Evolutionary conservation across 148 eudicot species (phyloP).

Genomic region (Chenopodium suecicum): DNA sequence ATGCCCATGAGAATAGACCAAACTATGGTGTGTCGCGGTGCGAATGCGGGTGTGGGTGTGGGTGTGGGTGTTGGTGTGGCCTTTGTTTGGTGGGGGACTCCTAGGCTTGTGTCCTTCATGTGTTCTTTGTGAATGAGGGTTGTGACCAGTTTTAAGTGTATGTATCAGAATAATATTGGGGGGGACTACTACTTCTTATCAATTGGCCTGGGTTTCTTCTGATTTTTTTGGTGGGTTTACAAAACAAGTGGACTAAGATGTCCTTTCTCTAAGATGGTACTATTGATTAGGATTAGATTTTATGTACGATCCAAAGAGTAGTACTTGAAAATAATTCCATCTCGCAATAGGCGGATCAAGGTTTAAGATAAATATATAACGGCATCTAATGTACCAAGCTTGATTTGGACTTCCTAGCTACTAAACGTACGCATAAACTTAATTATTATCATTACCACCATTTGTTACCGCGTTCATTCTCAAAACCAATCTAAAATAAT

Average conservation of each 20-base stretch:
- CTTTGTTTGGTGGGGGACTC: neutral
- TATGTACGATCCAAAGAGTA: too few relatives aligned
- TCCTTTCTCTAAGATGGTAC: too few relatives aligned
- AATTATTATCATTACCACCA: too few relatives aligned
- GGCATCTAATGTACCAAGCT: too few relatives aligned
- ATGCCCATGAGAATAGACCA: constrained; percentile 16
- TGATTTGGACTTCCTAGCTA: too few relatives aligned
- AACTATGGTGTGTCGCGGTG: constrained; percentile 3
- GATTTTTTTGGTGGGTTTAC: neutral
- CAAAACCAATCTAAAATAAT: too few relatives aligned
- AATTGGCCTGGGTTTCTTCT: neutral
- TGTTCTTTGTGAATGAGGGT: neutral
- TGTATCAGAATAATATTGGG: neutral
- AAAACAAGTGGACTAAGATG: neutral
- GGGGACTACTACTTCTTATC: neutral
- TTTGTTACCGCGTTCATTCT: too few relatives aligned
- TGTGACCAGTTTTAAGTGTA: neutral
- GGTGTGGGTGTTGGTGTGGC: neutral
- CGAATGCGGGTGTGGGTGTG: neutral
- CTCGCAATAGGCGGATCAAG: too few relatives aligned
- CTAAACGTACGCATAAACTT: too few relatives aligned
- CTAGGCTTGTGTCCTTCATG: neutral
- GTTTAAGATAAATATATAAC: too few relatives aligned
- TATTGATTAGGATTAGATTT: too few relatives aligned
- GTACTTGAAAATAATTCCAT: too few relatives aligned